Percentiles rank a stretch among this genome's conserved stretches.
phyloP scores from a whole-genome alignment of 305 asterid genomes.

The Solanum hybrid region DNA sequence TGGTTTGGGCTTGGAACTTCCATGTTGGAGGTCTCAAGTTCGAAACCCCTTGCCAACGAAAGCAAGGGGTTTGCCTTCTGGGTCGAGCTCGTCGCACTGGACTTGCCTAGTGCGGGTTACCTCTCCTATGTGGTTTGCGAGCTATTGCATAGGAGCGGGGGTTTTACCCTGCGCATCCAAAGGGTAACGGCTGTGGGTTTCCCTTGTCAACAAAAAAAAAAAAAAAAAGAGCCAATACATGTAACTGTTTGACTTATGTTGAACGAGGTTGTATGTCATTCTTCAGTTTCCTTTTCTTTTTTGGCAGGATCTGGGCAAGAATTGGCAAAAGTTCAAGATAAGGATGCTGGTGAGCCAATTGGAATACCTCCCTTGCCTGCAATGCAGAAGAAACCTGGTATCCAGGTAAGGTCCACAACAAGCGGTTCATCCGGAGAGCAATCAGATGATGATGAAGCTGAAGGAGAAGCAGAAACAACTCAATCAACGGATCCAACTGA shows the following conservation, averaged over 20 bases:
- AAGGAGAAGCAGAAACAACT: constrained; percentile 56
- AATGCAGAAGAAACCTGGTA: constrained; percentile 32
- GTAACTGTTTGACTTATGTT: not conserved
- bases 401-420: constrained; percentile 54
- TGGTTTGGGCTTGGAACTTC: too few species aligned
- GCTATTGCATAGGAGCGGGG: too few species aligned
- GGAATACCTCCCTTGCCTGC: constrained; percentile 51
- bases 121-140: too few species aligned
- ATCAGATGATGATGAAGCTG: constrained; percentile 75
- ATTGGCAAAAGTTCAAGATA: constrained; percentile 34
- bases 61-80: too few species aligned
- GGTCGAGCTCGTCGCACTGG: too few species aligned
- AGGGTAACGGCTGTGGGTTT: too few species aligned
- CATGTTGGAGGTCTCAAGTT: too few species aligned
- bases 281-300: not conserved
- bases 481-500: constrained; percentile 51
- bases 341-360: constrained; percentile 34
- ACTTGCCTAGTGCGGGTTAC: too few species aligned
- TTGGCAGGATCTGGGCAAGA: constrained; percentile 31
- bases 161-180: too few species aligned
- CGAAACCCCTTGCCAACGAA: too few species aligned
- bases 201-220: too few species aligned
- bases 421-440: constrained; percentile 71
- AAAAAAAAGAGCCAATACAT: not conserved
- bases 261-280: not conserved